These are phyloP conservation scores for Metarhizium humberi DNA, from an alignment of 2,329 filamentous ascomycete genomes.

Conservation along the genomic window DNA sequence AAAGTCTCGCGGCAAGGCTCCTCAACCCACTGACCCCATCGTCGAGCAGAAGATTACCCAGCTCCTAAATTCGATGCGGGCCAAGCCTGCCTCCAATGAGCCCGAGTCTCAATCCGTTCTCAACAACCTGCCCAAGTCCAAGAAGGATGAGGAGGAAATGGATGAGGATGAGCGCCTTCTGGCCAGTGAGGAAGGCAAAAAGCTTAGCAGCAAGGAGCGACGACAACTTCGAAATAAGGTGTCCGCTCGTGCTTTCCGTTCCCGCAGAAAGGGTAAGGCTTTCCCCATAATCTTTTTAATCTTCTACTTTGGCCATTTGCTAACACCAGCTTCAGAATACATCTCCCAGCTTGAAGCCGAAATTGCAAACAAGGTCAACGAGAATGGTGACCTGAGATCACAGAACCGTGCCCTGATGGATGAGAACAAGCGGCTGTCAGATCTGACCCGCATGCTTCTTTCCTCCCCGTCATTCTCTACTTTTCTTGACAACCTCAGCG, in stretches of 20 bases:
- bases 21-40: constrained; percentile 53
- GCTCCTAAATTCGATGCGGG: constrained; percentile 84
- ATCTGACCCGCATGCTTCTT: constrained; percentile 73
- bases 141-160: constrained; percentile 98
- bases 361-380: constrained; percentile 72
- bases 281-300: neutral
- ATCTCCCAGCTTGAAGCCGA: constrained; percentile 90
- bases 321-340: constrained; percentile 57
- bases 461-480: constrained; percentile 74
- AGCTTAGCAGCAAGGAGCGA: constrained; percentile 95
- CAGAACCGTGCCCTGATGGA: constrained; percentile 77
- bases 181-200: constrained; percentile 97
- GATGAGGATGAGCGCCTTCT: constrained; percentile 91
- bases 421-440: constrained; percentile 73
- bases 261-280: constrained; percentile 85
- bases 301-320: neutral
- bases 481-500: constrained; percentile 64
- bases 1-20: constrained; percentile 40
- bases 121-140: constrained; percentile 62
- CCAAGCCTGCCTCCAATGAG: constrained; percentile 51
- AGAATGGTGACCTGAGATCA: constrained; percentile 69
- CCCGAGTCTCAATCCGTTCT: constrained; percentile 35
- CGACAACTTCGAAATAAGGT: constrained; percentile 98
- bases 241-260: constrained; percentile 93
- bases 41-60: constrained; percentile 92